Evolutionary conservation across 805 yeast genomes (phyloP).

Genomic region (Candida germanica): DNA sequence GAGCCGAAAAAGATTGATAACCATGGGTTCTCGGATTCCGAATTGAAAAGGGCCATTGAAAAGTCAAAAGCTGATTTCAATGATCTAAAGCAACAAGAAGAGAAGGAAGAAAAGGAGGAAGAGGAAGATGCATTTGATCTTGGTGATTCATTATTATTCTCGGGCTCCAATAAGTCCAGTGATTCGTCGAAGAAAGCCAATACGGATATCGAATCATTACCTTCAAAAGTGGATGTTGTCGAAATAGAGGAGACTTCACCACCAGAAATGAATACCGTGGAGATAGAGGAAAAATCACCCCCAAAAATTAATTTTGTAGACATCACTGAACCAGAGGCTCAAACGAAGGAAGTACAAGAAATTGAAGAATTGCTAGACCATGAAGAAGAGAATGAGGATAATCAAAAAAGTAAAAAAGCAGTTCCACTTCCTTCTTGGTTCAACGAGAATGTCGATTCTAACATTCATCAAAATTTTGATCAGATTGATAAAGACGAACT

Average conservation of each 20-base stretch:
- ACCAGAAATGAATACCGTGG: too few relatives aligned
- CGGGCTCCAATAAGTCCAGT: too few relatives aligned
- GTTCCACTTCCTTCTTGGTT: conserved; percentile 34
- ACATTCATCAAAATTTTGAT: conserved; percentile 8
- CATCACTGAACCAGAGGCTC: too few relatives aligned
- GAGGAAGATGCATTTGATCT: conserved; percentile 13
- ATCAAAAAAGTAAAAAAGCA: conserved; percentile 1
- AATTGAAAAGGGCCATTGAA: conserved; percentile 47
- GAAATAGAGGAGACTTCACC: too few relatives aligned
- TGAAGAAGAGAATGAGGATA: conserved; percentile 9
- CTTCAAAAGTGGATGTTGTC: too few relatives aligned
- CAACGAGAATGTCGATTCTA: conserved; percentile 10
- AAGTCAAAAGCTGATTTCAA: conserved; percentile 43
- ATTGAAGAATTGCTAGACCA: conserved; percentile 9
- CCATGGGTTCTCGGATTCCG: conserved; percentile 19
- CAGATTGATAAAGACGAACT: conserved; percentile 1
- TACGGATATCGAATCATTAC: too few relatives aligned
- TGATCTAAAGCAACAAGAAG: not conserved
- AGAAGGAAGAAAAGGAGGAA: not conserved
- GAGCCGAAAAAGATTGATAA: conserved; percentile 4
- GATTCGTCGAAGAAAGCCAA: too few relatives aligned
- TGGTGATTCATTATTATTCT: conserved; percentile 21
- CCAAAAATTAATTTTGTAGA: too few relatives aligned
- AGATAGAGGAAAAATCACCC: too few relatives aligned
- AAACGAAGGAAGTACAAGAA: conserved; percentile 9